phyloP scores from a whole-genome alignment of 106 monocot species.

The Dioscorea dumetorum region DNA sequence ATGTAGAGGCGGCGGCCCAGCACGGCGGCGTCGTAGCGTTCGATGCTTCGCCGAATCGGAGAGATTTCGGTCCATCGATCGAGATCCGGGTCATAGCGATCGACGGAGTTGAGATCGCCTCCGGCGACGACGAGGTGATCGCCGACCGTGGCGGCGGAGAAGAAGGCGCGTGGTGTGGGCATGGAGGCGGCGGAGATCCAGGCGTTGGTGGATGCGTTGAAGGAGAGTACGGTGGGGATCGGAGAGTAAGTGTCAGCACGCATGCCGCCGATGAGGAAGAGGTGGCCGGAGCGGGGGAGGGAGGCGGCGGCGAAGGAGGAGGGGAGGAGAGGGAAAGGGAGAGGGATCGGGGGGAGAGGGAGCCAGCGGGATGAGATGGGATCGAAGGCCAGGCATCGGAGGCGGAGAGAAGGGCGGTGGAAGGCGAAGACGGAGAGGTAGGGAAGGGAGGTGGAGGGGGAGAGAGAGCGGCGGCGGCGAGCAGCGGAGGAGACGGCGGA shows the following conservation, averaged over 20 bases:
- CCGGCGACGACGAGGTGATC: slow-evolving; percentile 36
- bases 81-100: slow-evolving; percentile 37
- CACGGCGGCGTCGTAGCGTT: slow-evolving; percentile 58
- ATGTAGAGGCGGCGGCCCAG: slow-evolving; percentile 45
- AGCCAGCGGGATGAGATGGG: slow-evolving; percentile 36
- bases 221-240: slow-evolving; percentile 20
- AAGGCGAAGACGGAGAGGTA: slow-evolving; percentile 53
- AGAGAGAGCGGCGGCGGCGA: slow-evolving; percentile 10
- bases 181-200: slow-evolving; percentile 30
- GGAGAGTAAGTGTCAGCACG: slow-evolving; percentile 20
- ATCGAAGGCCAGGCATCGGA: slow-evolving; percentile 59
- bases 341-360: slow-evolving; percentile 35
- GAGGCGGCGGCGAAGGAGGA: slow-evolving; percentile 35
- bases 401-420: slow-evolving; percentile 30
- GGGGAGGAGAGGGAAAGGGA: slow-evolving; percentile 15
- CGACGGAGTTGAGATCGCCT: slow-evolving; percentile 17
- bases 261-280: slow-evolving; percentile 39
- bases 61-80: slow-evolving; percentile 30
- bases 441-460: slow-evolving; percentile 24
- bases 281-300: slow-evolving; percentile 26
- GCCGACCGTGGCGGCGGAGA: slow-evolving; percentile 26
- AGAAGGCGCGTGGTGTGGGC: slow-evolving; percentile 38
- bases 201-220: slow-evolving; percentile 39
- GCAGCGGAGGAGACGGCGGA: slow-evolving; percentile 29
- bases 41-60: slow-evolving; percentile 19